These are phyloP conservation scores for Boletus insuetus DNA, from an alignment of 768 basidiomycete species.

Conservation along the genomic window DNA sequence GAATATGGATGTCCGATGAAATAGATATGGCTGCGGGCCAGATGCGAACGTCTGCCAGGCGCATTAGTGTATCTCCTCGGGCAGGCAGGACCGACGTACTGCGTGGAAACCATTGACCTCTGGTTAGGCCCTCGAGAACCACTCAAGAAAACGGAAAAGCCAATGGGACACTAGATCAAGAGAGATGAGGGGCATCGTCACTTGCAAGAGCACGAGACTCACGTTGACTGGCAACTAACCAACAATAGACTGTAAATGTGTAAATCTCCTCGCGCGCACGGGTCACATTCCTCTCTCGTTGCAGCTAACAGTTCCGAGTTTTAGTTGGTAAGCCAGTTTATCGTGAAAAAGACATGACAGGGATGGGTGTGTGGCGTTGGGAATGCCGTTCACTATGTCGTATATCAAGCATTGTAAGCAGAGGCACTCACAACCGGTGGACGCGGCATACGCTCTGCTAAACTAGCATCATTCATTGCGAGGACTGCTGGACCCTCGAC, in stretches of 20 bases:
- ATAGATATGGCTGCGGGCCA: constrained; percentile 18
- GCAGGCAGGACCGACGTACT: constrained; percentile 4
- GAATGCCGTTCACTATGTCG: constrained; percentile 10
- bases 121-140: constrained; percentile 25
- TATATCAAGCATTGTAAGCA: constrained; percentile 14
- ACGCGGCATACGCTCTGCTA: constrained; percentile 13
- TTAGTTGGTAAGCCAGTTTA: constrained; percentile 19
- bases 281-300: constrained; percentile 3
- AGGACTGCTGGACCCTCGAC: constrained; percentile 1
- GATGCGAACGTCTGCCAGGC: not conserved
- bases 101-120: constrained; percentile 8
- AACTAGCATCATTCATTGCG: not conserved
- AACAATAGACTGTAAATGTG: constrained; percentile 19
- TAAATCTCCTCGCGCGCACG: constrained; percentile 7
- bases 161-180: constrained; percentile 20
- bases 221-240: constrained; percentile 26
- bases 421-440: constrained; percentile 27
- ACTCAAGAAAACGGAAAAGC: constrained; percentile 22
- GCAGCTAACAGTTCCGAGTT: constrained; percentile 23
- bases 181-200: not conserved
- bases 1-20: constrained; percentile 14
- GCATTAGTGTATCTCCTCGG: constrained; percentile 2
- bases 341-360: constrained; percentile 9
- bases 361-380: constrained; percentile 4
- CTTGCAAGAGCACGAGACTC: not conserved